Percentiles rank a stretch among this genome's conserved stretches.
These are phyloP conservation scores for Eutrema japonicum DNA, from an alignment of 345 rosid species.

Conservation along the genomic window DNA sequence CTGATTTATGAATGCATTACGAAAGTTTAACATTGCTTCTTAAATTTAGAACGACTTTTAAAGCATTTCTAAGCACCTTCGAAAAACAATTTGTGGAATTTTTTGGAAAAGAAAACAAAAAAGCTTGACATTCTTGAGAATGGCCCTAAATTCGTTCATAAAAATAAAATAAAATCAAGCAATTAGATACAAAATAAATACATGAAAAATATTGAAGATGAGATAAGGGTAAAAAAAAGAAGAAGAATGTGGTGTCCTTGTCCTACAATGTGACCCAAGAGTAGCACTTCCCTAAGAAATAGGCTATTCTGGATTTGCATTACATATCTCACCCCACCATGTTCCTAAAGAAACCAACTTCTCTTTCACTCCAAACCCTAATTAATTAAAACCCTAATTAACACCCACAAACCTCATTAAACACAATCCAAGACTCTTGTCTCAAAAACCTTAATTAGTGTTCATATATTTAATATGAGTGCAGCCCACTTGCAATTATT, in stretches of 20 bases:
- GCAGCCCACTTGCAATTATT: slow-evolving; percentile 26
- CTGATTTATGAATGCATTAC: background rate
- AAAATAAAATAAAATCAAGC: background rate
- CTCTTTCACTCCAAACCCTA: slow-evolving; percentile 48
- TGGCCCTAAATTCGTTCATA: background rate
- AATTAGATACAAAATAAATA: background rate
- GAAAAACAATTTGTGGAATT: background rate
- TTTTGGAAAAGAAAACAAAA: background rate
- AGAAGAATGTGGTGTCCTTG: slow-evolving; percentile 37
- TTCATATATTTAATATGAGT: slow-evolving; percentile 18
- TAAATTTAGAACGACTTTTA: background rate
- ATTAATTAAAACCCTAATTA: slow-evolving; percentile 28
- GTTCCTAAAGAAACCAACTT: slow-evolving; percentile 40
- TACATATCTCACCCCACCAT: slow-evolving; percentile 44
- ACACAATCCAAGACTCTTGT: slow-evolving; percentile 27
- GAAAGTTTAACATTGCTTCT: background rate
- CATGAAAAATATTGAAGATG: background rate
- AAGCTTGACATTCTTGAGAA: background rate
- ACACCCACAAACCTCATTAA: slow-evolving; percentile 18
- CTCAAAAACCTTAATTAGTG: slow-evolving; percentile 33
- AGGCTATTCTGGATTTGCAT: slow-evolving; percentile 43
- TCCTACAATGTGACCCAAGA: slow-evolving; percentile 42
- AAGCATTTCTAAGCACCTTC: background rate
- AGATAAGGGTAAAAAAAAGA: slow-evolving; percentile 1
- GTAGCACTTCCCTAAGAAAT: slow-evolving; percentile 43